Conservation (phyloP, 1,284 basidiomycete genomes). For the Stereum hirsutum region DNA sequence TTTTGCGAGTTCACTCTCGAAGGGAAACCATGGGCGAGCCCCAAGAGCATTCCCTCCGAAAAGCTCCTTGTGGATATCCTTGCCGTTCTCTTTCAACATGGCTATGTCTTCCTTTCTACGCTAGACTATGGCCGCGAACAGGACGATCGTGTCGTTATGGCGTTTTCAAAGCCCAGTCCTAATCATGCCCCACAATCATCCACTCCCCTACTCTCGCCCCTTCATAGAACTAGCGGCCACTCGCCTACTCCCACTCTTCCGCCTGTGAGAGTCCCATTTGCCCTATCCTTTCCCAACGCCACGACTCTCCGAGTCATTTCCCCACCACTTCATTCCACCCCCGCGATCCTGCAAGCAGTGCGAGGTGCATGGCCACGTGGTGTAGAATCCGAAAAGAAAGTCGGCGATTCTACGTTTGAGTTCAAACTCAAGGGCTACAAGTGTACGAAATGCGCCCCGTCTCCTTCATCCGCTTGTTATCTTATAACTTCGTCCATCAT, state of each 20-base stretch:
- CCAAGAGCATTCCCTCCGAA: constrained; percentile 57
- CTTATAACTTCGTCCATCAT: constrained; percentile 9
- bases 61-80: constrained; percentile 61
- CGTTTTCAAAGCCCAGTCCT: constrained; percentile 46
- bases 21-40: constrained; percentile 61
- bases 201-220: constrained; percentile 17
- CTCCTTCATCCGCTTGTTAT: constrained; percentile 1
- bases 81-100: constrained; percentile 49
- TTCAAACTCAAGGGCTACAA: constrained; percentile 76
- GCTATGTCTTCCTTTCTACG: constrained; percentile 54
- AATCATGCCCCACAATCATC: constrained; percentile 20
- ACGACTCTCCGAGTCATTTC: constrained; percentile 62
- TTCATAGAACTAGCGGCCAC: constrained; percentile 4
- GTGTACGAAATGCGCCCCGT: constrained; percentile 35
- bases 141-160: constrained; percentile 61
- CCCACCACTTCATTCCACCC: constrained; percentile 64
- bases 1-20: constrained; percentile 57
- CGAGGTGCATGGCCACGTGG: constrained; percentile 71
- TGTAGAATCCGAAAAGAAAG: constrained; percentile 66
- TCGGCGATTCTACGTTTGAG: constrained; percentile 61
- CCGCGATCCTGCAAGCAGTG: constrained; percentile 71
- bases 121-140: constrained; percentile 71
- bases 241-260: constrained; percentile 9
- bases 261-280: constrained; percentile 42
- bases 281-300: constrained; percentile 61